Percentiles rank a stretch among this genome's conserved stretches.
phyloP scores from a whole-genome alignment of 352 stramenopile species.

The Phytophthora macrochlamydospora region DNA sequence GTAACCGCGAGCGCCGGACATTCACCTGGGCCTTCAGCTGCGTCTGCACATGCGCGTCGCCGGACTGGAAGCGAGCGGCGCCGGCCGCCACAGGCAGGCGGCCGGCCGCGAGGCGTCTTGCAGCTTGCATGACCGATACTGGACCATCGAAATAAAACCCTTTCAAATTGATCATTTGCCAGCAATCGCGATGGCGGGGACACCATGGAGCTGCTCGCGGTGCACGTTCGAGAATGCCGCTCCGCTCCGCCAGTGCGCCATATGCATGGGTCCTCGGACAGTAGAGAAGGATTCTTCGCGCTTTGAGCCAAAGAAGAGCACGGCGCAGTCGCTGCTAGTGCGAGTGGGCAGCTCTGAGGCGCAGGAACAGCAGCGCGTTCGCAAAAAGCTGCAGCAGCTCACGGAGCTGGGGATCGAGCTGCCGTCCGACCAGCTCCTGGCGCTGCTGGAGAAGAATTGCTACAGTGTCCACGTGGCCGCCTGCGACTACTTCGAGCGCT shows the following conservation, averaged over 20 bases:
- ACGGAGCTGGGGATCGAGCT: slow-evolving; percentile 78
- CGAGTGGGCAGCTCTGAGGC: slow-evolving; percentile 68
- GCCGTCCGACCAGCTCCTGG: slow-evolving; percentile 48
- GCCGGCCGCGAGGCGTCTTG: no score
- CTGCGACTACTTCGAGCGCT: slow-evolving; percentile 76
- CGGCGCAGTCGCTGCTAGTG: slow-evolving; percentile 40
- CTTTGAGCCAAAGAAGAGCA: slow-evolving; percentile 18
- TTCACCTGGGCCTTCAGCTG: slow-evolving; percentile 23
- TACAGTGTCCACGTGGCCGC: slow-evolving; percentile 73
- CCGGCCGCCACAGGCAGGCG: no score
- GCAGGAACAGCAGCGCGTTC: slow-evolving; percentile 58
- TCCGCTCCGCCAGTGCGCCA: slow-evolving; percentile 44
- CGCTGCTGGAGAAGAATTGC: slow-evolving; percentile 73
- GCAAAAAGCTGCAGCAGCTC: slow-evolving; percentile 80
- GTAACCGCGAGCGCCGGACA: slow-evolving; percentile 48
- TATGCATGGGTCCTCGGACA: slow-evolving; percentile 46
- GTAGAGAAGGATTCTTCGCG: no score
- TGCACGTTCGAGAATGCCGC: slow-evolving; percentile 81
- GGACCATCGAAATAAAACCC: neutral
- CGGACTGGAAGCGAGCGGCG: slow-evolving; percentile 36
- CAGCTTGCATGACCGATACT: neutral
- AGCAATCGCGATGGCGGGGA: slow-evolving; percentile 4
- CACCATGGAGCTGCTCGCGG: slow-evolving; percentile 61
- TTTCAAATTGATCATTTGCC: slow-evolving; percentile 4
- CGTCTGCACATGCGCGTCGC: slow-evolving; percentile 6